Conservation (phyloP, 345 rosid genomes). For the Fremontodendron californicum region DNA sequence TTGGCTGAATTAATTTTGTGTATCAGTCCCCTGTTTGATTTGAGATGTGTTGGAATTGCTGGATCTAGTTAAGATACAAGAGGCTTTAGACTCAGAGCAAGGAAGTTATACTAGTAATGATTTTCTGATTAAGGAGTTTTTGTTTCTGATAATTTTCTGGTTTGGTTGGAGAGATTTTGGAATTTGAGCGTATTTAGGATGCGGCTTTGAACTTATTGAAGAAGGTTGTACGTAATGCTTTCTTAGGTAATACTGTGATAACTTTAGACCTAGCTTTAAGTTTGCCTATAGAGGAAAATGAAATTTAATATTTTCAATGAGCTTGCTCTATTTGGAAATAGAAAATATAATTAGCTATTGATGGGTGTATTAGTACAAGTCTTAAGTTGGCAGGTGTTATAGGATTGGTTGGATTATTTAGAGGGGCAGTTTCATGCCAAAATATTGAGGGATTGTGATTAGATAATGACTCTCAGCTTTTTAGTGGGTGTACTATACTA, state of each 20-base stretch:
- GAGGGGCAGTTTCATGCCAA: background rate
- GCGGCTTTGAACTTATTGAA: background rate
- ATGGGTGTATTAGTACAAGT: background rate
- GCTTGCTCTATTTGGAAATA: background rate
- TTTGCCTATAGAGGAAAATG: background rate
- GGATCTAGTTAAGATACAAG: constrained; percentile 2
- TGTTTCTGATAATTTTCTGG: background rate
- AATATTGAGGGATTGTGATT: background rate
- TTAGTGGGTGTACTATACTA: background rate
- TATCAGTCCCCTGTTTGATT: constrained; percentile 4
- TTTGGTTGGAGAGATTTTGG: background rate
- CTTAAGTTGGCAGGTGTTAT: background rate
- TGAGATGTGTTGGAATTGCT: background rate
- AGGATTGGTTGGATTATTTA: background rate
- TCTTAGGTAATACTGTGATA: background rate
- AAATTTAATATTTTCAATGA: background rate
- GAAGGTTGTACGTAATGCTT: constrained; percentile 2
- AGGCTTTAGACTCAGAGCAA: background rate
- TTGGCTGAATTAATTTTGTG: background rate
- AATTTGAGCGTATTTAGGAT: background rate
- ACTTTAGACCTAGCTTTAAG: background rate
- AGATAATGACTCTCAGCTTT: background rate
- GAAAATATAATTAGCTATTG: background rate
- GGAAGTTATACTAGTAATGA: background rate
- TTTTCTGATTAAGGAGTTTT: background rate